A percentile compares a stretch with the other conserved stretches of the same genome.
phyloP scores from a whole-genome alignment of 1,139 yeast genomes.

The Lodderomyces pseudojiufengensis region DNA sequence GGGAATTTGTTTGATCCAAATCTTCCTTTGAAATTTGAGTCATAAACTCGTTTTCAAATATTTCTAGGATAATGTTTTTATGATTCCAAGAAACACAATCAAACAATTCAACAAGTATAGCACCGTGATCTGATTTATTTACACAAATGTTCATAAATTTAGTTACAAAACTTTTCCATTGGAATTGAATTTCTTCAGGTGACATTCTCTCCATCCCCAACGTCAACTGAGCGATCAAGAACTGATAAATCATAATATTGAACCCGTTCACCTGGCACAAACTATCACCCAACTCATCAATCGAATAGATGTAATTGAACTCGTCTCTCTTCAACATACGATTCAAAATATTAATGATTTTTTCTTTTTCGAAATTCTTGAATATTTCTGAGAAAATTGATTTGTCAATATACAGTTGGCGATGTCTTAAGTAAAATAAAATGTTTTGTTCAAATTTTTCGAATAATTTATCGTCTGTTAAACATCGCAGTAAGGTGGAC shows the following conservation, averaged over 20 bases:
- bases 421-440: no score
- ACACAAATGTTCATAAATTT: constrained; percentile 31
- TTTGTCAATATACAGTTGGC: no score
- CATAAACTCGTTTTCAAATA: constrained; percentile 29
- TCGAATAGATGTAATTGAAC: constrained; percentile 9
- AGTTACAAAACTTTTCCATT: constrained; percentile 28
- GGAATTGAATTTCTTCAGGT: constrained; percentile 4
- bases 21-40: constrained; percentile 10
- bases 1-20: constrained; percentile 12
- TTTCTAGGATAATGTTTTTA: constrained; percentile 25
- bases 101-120: constrained; percentile 38
- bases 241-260: constrained; percentile 51
- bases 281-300: constrained; percentile 19
- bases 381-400: no score
- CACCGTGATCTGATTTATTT: constrained; percentile 25
- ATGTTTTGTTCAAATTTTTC: no score
- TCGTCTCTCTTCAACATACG: constrained; percentile 12
- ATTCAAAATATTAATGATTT: constrained; percentile 17
- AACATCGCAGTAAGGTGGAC: constrained; percentile 8
- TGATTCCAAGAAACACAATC: constrained; percentile 29
- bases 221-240: constrained; percentile 28
- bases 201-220: constrained; percentile 1
- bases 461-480: constrained; percentile 8
- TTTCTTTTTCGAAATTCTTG: no score
- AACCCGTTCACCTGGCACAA: constrained; percentile 41